phyloP scores from a whole-genome alignment of 768 basidiomycete species.

The Solioccasus polychromus region DNA sequence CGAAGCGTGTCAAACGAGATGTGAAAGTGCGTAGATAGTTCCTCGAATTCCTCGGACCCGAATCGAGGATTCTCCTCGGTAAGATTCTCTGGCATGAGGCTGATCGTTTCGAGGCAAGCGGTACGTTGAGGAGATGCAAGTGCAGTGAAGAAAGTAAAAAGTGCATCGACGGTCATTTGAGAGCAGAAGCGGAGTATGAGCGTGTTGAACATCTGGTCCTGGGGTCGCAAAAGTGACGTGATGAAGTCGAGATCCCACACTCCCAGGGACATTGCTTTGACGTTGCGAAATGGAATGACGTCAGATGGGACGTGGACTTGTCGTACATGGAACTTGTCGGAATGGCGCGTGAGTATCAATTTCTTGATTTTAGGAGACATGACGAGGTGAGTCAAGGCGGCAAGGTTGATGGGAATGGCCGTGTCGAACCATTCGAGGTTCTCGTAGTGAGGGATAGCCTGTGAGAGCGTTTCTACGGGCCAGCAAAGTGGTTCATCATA shows the following conservation, averaged over 20 bases:
- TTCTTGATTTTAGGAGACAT: conserved; percentile 7
- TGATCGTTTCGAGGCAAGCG: not conserved
- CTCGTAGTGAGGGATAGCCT: conserved; percentile 1
- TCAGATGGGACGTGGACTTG: not conserved
- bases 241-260: conserved; percentile 7
- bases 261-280: not conserved
- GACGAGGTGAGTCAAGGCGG: conserved; percentile 5
- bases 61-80: too few relatives aligned
- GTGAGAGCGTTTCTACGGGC: conserved; percentile 3
- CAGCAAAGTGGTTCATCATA: not conserved
- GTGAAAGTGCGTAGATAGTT: too few relatives aligned
- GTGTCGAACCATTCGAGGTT: not conserved
- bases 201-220: conserved; percentile 3
- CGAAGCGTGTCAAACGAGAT: too few relatives aligned
- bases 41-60: too few relatives aligned
- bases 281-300: not conserved
- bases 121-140: conserved; percentile 1
- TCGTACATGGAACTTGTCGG: not conserved
- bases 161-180: not conserved
- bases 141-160: not conserved
- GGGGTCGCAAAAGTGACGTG: conserved; percentile 7
- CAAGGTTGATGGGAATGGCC: not conserved
- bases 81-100: too few relatives aligned
- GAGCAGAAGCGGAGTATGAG: not conserved
- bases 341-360: not conserved